Percentiles rank a stretch among this genome's conserved stretches.
phyloP scores from a whole-genome alignment of 257 asterid species.

The Primulina eburnea region DNA sequence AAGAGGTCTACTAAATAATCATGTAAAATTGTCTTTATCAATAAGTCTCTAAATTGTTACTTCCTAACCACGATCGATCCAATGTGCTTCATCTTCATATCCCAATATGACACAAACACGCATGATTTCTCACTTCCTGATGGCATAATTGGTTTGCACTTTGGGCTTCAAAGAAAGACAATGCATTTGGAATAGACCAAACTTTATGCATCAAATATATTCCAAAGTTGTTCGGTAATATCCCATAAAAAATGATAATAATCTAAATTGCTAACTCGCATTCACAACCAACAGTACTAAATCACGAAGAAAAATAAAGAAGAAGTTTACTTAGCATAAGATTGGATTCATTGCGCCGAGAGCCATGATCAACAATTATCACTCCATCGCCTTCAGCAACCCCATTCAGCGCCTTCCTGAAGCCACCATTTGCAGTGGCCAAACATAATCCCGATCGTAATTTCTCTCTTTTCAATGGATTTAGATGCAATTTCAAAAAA shows the following conservation, averaged over 20 bases:
- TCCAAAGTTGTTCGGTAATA: neutral
- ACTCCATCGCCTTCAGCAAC: slow-evolving; percentile 69
- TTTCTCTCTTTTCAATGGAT: slow-evolving; percentile 37
- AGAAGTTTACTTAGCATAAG: slow-evolving; percentile 74
- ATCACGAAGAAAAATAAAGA: neutral
- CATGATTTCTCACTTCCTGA: neutral
- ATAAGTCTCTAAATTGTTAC: neutral
- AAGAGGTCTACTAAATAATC: neutral
- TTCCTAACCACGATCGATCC: neutral
- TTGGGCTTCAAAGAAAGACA: neutral
- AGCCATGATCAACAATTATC: slow-evolving; percentile 94
- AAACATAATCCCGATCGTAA: slow-evolving; percentile 48
- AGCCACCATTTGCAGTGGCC: slow-evolving; percentile 62
- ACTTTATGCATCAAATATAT: neutral
- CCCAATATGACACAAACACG: neutral
- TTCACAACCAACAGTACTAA: neutral
- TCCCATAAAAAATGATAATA: neutral
- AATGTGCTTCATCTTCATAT: neutral
- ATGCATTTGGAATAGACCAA: neutral
- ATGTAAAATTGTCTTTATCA: neutral
- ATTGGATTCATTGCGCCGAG: slow-evolving; percentile 87
- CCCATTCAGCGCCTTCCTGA: slow-evolving; percentile 40
- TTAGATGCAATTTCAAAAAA: slow-evolving; percentile 43
- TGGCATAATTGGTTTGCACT: neutral
- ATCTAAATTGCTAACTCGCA: neutral